Evolutionary conservation across 2,329 filamentous ascomycete genomes (phyloP).

Genomic region (Colletotrichum filicis): DNA sequence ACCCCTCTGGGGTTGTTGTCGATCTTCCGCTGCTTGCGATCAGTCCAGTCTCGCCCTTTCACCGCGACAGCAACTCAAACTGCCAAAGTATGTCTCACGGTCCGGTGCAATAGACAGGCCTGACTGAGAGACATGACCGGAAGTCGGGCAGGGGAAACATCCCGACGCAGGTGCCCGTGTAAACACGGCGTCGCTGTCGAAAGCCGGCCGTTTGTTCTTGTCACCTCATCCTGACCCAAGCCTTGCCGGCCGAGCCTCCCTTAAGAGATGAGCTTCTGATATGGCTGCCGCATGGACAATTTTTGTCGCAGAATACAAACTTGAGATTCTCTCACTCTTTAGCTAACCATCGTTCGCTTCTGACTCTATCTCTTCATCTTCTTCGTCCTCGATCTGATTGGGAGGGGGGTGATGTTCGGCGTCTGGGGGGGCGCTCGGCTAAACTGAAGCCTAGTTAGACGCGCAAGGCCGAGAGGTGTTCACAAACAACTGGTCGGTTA

Average conservation of each 20-base stretch:
- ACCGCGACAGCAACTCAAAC: neutral
- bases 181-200: neutral
- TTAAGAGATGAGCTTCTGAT: neutral
- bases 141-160: neutral
- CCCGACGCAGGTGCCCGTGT: neutral
- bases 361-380: neutral
- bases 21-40: neutral
- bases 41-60: neutral
- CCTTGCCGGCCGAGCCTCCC: neutral
- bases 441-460: rapidly evolving
- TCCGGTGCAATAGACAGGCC: neutral
- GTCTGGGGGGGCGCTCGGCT: too few species aligned
- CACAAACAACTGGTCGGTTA: neutral
- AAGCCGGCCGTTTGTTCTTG: neutral
- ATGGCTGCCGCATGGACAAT: neutral
- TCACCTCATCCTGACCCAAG: neutral
- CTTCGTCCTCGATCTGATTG: neutral
- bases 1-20: neutral
- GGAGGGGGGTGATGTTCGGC: neutral
- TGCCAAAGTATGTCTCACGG: neutral
- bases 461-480: rapidly evolving
- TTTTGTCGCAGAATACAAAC: neutral
- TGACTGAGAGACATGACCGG: neutral
- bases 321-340: neutral
- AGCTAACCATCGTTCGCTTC: neutral